phyloP scores from a whole-genome alignment of 805 yeast species.

The Teunomyces funiuensis region DNA sequence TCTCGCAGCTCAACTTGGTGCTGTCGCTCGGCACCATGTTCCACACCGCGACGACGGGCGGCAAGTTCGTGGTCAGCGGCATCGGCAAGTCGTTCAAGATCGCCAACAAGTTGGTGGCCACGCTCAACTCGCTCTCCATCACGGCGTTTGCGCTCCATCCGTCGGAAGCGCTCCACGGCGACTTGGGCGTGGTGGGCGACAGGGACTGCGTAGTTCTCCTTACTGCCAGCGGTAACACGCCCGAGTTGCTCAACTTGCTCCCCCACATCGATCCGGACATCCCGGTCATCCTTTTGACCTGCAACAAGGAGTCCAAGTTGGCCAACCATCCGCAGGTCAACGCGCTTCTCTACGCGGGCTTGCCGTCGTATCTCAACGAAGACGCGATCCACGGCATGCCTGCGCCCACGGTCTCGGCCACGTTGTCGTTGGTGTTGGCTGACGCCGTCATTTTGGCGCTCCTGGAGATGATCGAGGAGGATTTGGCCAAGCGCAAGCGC shows the following conservation, averaged over 20 bases:
- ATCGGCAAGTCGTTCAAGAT: slow-evolving; percentile 85
- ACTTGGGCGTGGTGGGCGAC: slow-evolving; percentile 67
- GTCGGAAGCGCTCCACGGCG: slow-evolving; percentile 88
- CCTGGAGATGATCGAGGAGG: slow-evolving; percentile 62
- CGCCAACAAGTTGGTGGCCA: slow-evolving; percentile 76
- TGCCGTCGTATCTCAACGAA: slow-evolving; percentile 60
- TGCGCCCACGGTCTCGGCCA: slow-evolving; percentile 86
- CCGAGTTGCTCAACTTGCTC: slow-evolving; percentile 61
- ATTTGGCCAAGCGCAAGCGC: slow-evolving; percentile 50
- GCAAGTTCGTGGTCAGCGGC: slow-evolving; percentile 76
- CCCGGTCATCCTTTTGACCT: slow-evolving; percentile 63
- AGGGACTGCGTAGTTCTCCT: slow-evolving; percentile 60
- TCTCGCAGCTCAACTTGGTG: slow-evolving; percentile 45
- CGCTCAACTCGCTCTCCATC: slow-evolving; percentile 75
- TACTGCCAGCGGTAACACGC: slow-evolving; percentile 81
- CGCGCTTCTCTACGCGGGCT: slow-evolving; percentile 59
- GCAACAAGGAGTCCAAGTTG: slow-evolving; percentile 55
- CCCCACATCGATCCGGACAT: slow-evolving; percentile 55
- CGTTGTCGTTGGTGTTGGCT: slow-evolving; percentile 70
- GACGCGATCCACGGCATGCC: slow-evolving; percentile 70
- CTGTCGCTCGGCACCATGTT: slow-evolving; percentile 42
- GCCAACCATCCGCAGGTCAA: slow-evolving; percentile 50
- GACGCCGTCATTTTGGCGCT: slow-evolving; percentile 78
- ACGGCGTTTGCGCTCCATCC: slow-evolving; percentile 74
- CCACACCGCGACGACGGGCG: slow-evolving; percentile 37